Conservation (phyloP, 83 land plant genomes). For the Thuja plicata region DNA sequence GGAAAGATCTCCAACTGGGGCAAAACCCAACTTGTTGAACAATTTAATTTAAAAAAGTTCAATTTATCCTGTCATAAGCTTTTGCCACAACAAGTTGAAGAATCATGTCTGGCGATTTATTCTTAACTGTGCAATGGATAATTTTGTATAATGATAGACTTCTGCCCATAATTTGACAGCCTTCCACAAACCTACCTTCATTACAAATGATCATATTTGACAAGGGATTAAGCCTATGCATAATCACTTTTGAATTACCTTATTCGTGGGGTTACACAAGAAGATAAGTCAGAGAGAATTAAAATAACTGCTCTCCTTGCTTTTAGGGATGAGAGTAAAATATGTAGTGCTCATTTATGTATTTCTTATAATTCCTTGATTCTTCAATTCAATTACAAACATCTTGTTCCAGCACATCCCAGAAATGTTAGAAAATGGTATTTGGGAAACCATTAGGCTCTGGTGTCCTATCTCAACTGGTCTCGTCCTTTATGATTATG, state of each 20-base stretch:
- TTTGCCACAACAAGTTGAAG: background rate
- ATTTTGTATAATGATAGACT: too few species aligned
- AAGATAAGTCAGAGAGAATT: background rate
- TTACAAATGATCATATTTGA: too few species aligned
- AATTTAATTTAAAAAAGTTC: too few species aligned
- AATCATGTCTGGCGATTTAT: background rate
- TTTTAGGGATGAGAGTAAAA: background rate
- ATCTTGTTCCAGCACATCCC: background rate
- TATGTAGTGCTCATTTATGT: background rate
- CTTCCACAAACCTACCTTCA: background rate
- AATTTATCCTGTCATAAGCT: background rate
- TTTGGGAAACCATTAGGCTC: background rate
- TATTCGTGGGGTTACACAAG: background rate
- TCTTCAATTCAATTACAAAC: background rate
- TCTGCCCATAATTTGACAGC: background rate
- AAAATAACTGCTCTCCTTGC: background rate
- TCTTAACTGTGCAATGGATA: background rate
- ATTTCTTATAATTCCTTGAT: background rate
- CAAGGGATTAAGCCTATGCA: background rate
- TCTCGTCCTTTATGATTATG: background rate
- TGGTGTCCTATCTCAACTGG: background rate
- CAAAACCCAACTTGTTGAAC: too few species aligned
- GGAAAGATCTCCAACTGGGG: too few species aligned
- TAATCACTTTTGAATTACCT: background rate
- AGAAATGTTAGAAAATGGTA: background rate